phyloP scores from a whole-genome alignment of 495 filamentous ascomycete genomes.

The Podospora bellae-mahoneyi region DNA sequence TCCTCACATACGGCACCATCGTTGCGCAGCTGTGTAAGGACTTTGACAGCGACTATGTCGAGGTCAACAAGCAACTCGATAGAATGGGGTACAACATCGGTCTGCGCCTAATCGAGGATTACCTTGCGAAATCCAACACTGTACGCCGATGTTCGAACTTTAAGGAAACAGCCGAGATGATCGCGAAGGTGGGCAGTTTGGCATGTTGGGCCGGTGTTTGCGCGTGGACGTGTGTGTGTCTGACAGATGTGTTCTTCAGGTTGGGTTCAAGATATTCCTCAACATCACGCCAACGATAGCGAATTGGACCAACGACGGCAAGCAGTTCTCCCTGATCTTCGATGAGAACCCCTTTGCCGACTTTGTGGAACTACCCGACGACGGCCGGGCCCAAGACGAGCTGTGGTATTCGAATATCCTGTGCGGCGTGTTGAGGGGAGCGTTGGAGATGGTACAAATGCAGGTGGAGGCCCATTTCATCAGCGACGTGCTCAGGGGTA shows the following conservation, averaged over 20 bases:
- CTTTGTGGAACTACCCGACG: constrained; percentile 95
- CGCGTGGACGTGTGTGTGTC: not conserved
- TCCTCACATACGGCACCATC: constrained; percentile 95
- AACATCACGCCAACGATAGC: constrained; percentile 94
- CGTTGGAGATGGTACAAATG: constrained; percentile 99
- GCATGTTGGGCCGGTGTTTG: not conserved
- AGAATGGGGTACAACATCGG: constrained; percentile 99
- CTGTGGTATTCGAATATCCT: constrained; percentile 98
- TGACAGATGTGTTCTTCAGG: constrained; percentile 45
- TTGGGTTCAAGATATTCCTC: constrained; percentile 98
- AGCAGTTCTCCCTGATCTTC: constrained; percentile 92
- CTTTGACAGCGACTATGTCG: constrained; percentile 84
- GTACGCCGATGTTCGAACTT: constrained; percentile 85
- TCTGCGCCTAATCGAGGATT: constrained; percentile 93
- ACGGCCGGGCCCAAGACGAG: constrained; percentile 92
- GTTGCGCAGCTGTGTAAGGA: constrained; percentile 95
- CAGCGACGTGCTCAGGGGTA: constrained; percentile 87
- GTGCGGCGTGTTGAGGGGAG: constrained; percentile 85
- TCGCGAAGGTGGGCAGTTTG: constrained; percentile 71
- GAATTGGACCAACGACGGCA: constrained; percentile 93
- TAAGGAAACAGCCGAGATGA: constrained; percentile 92
- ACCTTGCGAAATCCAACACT: constrained; percentile 87
- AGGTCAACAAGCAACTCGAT: constrained; percentile 95
- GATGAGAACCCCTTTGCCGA: constrained; percentile 97
- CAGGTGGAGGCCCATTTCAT: constrained; percentile 97